A percentile compares a stretch with the other conserved stretches of the same genome.
phyloP scores from a whole-genome alignment of 2,329 filamentous ascomycete genomes.

The Pestalotiopsis sp. region DNA sequence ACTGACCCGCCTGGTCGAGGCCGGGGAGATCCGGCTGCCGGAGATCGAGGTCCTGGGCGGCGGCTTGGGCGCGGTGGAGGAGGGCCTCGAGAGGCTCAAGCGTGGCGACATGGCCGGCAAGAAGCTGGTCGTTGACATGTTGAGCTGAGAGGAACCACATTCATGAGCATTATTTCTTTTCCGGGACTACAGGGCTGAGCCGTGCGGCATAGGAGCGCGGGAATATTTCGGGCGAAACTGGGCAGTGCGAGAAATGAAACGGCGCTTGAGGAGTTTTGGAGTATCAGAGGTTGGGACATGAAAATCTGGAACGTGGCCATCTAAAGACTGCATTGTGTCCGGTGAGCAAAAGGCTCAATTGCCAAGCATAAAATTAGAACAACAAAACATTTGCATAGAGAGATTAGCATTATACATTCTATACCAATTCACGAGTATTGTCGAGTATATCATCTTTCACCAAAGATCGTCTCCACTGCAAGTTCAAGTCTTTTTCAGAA shows the following conservation, averaged over 20 bases:
- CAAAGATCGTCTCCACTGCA: neutral
- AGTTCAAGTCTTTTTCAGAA: neutral
- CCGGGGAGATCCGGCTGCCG: constrained; percentile 8
- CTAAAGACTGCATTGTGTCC: neutral
- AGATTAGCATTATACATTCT: neutral
- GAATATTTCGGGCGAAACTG: neutral
- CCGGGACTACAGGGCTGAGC: no score
- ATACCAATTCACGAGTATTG: neutral
- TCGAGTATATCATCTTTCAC: neutral
- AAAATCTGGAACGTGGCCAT: neutral
- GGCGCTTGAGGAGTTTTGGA: constrained; percentile 8
- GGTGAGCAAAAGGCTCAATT: neutral
- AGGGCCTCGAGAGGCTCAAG: constrained; percentile 10
- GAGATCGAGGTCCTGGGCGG: constrained; percentile 9
- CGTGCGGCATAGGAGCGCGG: neutral
- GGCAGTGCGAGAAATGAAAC: neutral
- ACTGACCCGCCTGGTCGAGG: constrained; percentile 5
- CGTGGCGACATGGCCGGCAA: constrained; percentile 11
- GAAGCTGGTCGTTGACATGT: constrained; percentile 10
- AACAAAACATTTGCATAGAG: neutral
- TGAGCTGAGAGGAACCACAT: neutral
- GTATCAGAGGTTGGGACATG: neutral
- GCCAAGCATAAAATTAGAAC: neutral
- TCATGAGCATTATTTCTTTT: neutral
- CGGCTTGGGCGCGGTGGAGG: neutral